These are phyloP conservation scores for Triticum turgidum DNA, from an alignment of 176 grass and related monocot species.

Conservation along the genomic window DNA sequence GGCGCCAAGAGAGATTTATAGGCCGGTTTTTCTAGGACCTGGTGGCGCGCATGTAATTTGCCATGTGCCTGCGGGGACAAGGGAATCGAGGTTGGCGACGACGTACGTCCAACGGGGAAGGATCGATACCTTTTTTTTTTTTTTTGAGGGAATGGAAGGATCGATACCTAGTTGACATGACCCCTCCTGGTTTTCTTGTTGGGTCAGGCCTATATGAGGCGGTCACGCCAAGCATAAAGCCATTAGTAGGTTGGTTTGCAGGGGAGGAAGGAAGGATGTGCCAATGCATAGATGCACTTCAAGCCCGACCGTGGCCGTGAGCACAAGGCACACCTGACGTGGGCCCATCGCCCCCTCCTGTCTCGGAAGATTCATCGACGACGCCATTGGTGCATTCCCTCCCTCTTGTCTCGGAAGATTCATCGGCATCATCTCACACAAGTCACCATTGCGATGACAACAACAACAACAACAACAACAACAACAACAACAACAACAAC, in stretches of 20 bases:
- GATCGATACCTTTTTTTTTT: slow-evolving; percentile 31
- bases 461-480: too few species aligned
- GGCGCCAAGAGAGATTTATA: slow-evolving; percentile 29
- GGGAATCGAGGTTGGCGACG: slow-evolving; percentile 21
- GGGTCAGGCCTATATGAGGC: background rate
- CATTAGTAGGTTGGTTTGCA: background rate
- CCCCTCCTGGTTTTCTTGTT: background rate
- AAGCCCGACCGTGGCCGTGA: background rate
- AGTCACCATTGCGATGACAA: background rate
- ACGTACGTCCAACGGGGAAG: background rate
- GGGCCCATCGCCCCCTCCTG: background rate
- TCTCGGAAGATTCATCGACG: background rate
- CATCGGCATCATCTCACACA: too few species aligned
- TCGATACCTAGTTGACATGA: slow-evolving; percentile 36
- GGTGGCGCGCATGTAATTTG: background rate
- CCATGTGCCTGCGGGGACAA: background rate
- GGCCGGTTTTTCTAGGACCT: background rate
- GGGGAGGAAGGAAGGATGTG: background rate
- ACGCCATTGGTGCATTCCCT: background rate
- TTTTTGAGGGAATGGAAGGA: background rate
- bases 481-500: background rate
- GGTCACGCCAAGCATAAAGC: slow-evolving; percentile 42
- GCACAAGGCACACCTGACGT: slow-evolving; percentile 7
- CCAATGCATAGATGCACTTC: background rate
- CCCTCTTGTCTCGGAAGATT: too few species aligned